Base-by-base conservation (phyloP, 2,329 filamentous ascomycete genomes). In the Pseudogymnoascus pannorum region DNA sequence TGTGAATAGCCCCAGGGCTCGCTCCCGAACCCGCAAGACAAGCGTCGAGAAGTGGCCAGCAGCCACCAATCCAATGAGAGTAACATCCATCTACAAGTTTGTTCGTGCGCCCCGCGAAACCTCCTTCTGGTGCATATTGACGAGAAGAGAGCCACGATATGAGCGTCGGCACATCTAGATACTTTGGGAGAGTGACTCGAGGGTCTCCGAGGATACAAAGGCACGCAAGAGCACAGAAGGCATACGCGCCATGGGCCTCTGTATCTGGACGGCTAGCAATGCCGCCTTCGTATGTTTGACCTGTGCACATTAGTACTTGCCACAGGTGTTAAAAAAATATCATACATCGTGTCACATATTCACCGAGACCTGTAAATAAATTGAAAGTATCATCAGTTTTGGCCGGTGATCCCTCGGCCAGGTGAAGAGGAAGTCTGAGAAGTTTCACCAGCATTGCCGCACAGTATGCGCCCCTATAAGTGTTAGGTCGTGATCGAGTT, bases 51-150 rank as follows among this genome's bases (percentile, higher is more conserved):
- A 99, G 76, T 51, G 93, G 88, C 91, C 92, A 99, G 77, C 92
- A 97, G 60, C 89, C 89, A 60, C 94, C 94, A 33, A 96, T 88
- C 94, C 94, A 99, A 75, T 97, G 93, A 72, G 91, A 96, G 77
- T 99, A 99, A 77, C 94, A 99, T 51, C 93, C 94, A 74, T 99
- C 94, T 31, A 97, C 94, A 31, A 99, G 82, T 77, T 99, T 99
- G 80, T 97, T 97, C 26, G 93, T 96, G 68, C 94, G 88, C 64
- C 94, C 94, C 40, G 91, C 89, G 71, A 96, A 92, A 35, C 94
- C 94, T 66, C 92, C 92, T 74, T 97, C 94, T 3, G 93, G 94
- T 29, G 87, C 86, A 73, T 93, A 89, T 74, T 99, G 94, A 63
- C 92, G 87, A 48, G 90, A 86, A 6, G 91, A 93, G 38, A 99